These are phyloP conservation scores for Lenzites betulinus DNA, from an alignment of 768 basidiomycete genomes.

Conservation along the genomic window DNA sequence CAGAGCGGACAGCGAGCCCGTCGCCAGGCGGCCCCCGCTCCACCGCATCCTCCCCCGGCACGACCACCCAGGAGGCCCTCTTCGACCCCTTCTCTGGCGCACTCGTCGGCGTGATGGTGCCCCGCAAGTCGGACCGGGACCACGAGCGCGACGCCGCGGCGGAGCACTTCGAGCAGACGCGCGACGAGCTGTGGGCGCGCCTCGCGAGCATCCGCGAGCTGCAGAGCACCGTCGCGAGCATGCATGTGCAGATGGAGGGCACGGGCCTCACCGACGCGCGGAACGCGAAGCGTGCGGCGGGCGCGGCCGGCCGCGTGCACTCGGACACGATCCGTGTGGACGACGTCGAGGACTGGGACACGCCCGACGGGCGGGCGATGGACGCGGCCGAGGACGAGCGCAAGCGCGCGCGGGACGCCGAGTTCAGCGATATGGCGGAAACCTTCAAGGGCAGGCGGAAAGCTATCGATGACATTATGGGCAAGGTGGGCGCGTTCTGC, in stretches of 20 bases:
- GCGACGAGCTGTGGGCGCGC: conserved; percentile 65
- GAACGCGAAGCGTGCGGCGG: conserved; percentile 23
- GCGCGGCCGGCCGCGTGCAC: conserved; percentile 19
- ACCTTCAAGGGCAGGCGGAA: conserved; percentile 72
- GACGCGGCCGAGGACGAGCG: conserved; percentile 59
- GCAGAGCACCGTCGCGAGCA: conserved; percentile 68
- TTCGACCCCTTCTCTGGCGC: conserved; percentile 53
- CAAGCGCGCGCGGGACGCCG: conserved; percentile 54
- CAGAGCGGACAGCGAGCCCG: conserved; percentile 20
- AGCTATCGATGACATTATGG: conserved; percentile 72
- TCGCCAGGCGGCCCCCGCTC: conserved; percentile 18
- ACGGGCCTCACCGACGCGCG: conserved; percentile 43
- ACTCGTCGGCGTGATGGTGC: conserved; percentile 40
- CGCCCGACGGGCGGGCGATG: conserved; percentile 49
- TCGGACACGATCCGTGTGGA: conserved; percentile 50
- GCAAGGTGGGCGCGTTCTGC: conserved; percentile 49
- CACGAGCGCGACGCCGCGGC: conserved; percentile 17
- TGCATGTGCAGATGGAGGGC: conserved; percentile 78
- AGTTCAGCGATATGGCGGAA: conserved; percentile 66
- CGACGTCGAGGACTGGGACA: conserved; percentile 45
- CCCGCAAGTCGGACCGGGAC: conserved; percentile 14
- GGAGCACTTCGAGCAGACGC: conserved; percentile 29
- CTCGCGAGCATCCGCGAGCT: conserved; percentile 70
- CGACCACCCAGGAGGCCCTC: conserved; percentile 33
- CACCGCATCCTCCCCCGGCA: conserved; percentile 23